Conservation (phyloP, 2,329 filamentous ascomycete genomes). For the Nigrospora oryzae region DNA sequence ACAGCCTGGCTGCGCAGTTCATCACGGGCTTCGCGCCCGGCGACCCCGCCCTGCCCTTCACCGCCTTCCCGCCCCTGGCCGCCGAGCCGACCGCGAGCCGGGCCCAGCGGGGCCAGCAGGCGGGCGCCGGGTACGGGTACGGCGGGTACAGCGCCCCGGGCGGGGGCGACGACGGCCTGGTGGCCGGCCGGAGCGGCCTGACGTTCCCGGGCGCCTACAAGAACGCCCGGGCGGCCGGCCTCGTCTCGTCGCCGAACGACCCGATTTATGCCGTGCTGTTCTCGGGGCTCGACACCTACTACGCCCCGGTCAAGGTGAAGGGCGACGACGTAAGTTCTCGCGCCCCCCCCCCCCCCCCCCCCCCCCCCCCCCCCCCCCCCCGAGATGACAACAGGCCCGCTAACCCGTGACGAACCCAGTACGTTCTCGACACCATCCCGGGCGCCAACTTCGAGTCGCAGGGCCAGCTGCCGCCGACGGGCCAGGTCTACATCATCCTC, state of each 20-base stretch:
- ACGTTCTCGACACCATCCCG: constrained; percentile 9
- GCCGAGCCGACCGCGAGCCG: constrained; percentile 13
- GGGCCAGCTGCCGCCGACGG: constrained; percentile 11
- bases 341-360: too few species aligned
- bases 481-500: constrained; percentile 31
- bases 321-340: constrained; percentile 8
- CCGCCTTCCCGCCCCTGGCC: constrained; percentile 45
- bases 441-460: background rate
- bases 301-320: constrained; percentile 7
- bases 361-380: too few species aligned
- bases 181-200: constrained; percentile 10
- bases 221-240: constrained; percentile 7
- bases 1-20: constrained; percentile 56
- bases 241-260: constrained; percentile 3
- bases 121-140: too few species aligned
- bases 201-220: constrained; percentile 7
- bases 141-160: too few species aligned
- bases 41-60: constrained; percentile 50
- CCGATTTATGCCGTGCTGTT: constrained; percentile 16
- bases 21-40: constrained; percentile 47
- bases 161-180: background rate
- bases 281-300: constrained; percentile 16
- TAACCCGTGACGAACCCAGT: background rate
- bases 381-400: too few species aligned
- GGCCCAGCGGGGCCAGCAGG: background rate